These are phyloP conservation scores for Eimeria necatrix DNA, from an alignment of 169 alveolate species.

Conservation along the genomic window DNA sequence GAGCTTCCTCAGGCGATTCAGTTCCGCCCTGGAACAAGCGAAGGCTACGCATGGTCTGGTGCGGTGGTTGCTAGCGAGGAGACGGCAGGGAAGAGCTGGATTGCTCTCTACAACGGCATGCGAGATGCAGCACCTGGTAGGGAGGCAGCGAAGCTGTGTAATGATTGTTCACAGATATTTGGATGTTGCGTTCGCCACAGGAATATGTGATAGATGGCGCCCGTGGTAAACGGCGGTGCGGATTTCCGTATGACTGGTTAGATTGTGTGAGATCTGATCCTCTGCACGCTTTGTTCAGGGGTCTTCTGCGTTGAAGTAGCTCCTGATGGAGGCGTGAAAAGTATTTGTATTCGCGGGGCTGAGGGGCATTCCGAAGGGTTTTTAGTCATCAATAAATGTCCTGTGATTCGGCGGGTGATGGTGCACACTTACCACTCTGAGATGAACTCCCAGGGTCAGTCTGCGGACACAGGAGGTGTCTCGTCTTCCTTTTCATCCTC, in stretches of 20 bases:
- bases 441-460: slow-evolving; percentile 77
- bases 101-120: slow-evolving; percentile 86
- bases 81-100: slow-evolving; percentile 89
- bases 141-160: neutral
- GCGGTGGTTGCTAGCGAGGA: slow-evolving; percentile 89
- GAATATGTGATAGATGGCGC: neutral
- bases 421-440: slow-evolving; percentile 86
- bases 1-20: slow-evolving; percentile 79
- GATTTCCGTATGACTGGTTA: too few species aligned
- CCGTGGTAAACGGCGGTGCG: neutral
- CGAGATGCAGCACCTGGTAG: slow-evolving; percentile 74
- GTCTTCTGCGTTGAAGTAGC: slow-evolving; percentile 86
- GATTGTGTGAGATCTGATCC: too few species aligned
- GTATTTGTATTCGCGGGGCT: slow-evolving; percentile 86
- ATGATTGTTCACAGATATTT: neutral
- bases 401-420: slow-evolving; percentile 85
- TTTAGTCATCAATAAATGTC: slow-evolving; percentile 87
- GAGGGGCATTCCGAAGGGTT: slow-evolving; percentile 85
- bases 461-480: slow-evolving; percentile 4
- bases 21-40: slow-evolving; percentile 75
- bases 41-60: slow-evolving; percentile 88
- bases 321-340: slow-evolving; percentile 90
- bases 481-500: slow-evolving; percentile 23
- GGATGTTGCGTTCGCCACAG: neutral
- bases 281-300: slow-evolving; percentile 8